A percentile compares a stretch with the other conserved stretches of the same genome.
Conservation (phyloP, 2,329 filamentous ascomycete genomes). For the Fusarium xylarioides region DNA sequence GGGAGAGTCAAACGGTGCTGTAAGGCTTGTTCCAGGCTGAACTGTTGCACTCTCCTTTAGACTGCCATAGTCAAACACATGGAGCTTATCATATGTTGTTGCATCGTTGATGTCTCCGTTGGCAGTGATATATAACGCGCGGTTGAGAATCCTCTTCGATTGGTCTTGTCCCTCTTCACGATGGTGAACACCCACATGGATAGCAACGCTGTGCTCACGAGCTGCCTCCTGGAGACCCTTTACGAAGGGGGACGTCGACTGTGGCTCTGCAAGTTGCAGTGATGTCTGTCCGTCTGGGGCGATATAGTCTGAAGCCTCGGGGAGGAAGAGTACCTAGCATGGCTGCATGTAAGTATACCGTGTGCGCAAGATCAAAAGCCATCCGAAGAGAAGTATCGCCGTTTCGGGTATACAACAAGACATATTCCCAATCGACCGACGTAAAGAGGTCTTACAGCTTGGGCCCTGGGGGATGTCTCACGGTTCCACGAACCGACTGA, state of each 20-base stretch:
- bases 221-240: conserved; percentile 77
- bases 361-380: conserved; percentile 20
- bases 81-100: conserved; percentile 81
- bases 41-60: conserved; percentile 67
- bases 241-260: conserved; percentile 76
- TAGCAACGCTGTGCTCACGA: conserved; percentile 68
- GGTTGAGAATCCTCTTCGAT: conserved; percentile 56
- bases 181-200: conserved; percentile 91
- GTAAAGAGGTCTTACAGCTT: conserved; percentile 21
- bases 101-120: conserved; percentile 54
- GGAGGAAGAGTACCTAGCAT: conserved; percentile 80
- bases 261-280: conserved; percentile 74
- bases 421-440: neutral
- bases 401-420: conserved; percentile 11
- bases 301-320: conserved; percentile 93
- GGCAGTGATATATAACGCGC: conserved; percentile 61
- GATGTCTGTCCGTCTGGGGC: conserved; percentile 73
- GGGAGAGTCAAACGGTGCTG: conserved; percentile 75
- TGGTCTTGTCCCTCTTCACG: conserved; percentile 49
- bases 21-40: conserved; percentile 71
- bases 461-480: conserved; percentile 35
- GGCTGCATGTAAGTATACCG: conserved; percentile 33
- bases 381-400: conserved; percentile 20
- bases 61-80: conserved; percentile 79
- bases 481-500: conserved; percentile 19